Conservation (phyloP, 768 basidiomycete genomes). For the Russula olivacea region DNA sequence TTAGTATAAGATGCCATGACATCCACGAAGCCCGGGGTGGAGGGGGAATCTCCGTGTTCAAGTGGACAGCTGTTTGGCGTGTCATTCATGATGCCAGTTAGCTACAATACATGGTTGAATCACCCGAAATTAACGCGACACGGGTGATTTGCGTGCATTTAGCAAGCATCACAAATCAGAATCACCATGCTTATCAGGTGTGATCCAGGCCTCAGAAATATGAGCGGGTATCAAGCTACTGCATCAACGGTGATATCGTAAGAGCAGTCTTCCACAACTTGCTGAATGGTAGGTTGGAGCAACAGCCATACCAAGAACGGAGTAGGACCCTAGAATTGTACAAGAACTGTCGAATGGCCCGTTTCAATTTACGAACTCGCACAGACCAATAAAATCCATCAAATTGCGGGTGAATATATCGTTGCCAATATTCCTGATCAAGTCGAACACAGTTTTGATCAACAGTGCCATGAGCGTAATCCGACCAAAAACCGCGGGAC, state of each 20-base stretch:
- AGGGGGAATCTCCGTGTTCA: neutral
- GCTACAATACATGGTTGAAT: neutral
- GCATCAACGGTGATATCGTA: neutral
- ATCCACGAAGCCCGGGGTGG: neutral
- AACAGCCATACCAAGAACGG: neutral
- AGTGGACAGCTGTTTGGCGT: neutral
- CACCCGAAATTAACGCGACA: slow-evolving; percentile 7
- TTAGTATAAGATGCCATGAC: neutral
- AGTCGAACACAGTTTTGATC: neutral
- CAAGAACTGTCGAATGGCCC: neutral
- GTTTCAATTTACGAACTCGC: neutral
- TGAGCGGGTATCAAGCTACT: neutral
- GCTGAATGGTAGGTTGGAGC: neutral
- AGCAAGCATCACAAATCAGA: neutral
- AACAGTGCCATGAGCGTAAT: neutral
- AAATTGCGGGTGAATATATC: neutral
- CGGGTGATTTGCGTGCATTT: neutral
- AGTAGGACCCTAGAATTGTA: neutral
- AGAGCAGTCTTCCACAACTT: neutral
- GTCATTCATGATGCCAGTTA: neutral
- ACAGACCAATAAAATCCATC: neutral
- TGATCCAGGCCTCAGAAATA: neutral
- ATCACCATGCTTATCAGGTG: neutral
- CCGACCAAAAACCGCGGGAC: neutral
- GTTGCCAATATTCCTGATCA: slow-evolving; percentile 1